These are phyloP conservation scores for Aspergillus amoenus DNA, from an alignment of 2,329 filamentous ascomycete genomes.

Conservation along the genomic window DNA sequence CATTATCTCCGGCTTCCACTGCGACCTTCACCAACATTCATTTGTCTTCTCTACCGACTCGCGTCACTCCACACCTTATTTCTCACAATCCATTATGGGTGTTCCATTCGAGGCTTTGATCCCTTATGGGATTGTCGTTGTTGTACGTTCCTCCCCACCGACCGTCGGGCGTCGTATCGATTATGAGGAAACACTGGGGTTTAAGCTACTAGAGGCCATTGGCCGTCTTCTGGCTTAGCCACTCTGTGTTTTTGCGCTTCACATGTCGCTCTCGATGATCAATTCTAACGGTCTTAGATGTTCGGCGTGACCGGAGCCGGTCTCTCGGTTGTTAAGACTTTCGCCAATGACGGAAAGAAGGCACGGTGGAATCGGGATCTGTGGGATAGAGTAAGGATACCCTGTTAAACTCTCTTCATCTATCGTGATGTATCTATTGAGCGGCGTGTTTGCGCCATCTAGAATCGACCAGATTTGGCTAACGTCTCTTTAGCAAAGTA, in stretches of 20 bases:
- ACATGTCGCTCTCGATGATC: neutral
- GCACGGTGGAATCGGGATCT: constrained; percentile 59
- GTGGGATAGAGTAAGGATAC: constrained; percentile 61
- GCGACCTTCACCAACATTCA: constrained; percentile 8
- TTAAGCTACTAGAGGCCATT: neutral
- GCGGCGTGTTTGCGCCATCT: constrained; percentile 2
- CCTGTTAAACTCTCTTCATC: neutral
- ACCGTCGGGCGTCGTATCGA: neutral
- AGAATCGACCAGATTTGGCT: constrained; percentile 32
- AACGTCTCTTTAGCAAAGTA: constrained; percentile 55
- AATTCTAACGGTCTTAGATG: constrained; percentile 48
- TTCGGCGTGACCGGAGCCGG: constrained; percentile 61
- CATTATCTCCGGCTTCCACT: constrained; percentile 16
- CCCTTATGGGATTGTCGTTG: constrained; percentile 63
- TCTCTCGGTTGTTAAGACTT: constrained; percentile 57
- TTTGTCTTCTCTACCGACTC: constrained; percentile 13
- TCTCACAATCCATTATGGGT: constrained; percentile 50
- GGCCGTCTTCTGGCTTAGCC: neutral
- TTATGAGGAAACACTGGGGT: neutral
- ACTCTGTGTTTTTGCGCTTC: neutral
- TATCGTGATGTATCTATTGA: neutral
- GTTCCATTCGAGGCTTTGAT: constrained; percentile 66
- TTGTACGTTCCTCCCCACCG: constrained; percentile 46
- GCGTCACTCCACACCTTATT: neutral
- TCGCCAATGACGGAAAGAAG: constrained; percentile 64